Percentiles rank a stretch among this genome's conserved stretches.
These are phyloP conservation scores for Stephanodiscus minutulus DNA, from an alignment of 108 stramenopile genomes.

Conservation along the genomic window DNA sequence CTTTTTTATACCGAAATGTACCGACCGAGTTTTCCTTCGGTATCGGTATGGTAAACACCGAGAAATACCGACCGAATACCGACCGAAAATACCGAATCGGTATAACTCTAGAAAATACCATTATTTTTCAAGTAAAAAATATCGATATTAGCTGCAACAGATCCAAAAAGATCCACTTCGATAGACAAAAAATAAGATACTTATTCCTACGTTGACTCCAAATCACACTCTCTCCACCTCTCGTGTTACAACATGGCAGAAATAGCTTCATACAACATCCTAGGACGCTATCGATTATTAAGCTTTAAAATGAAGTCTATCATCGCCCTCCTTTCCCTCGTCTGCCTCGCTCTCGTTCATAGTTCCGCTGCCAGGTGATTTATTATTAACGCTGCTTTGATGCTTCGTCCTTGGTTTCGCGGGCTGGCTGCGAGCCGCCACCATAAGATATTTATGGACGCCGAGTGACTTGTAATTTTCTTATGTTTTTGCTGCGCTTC, in stretches of 20 bases:
- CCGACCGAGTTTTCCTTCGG: no score
- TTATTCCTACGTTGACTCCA: not conserved
- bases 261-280: not conserved
- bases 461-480: not conserved
- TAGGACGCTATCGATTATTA: not conserved
- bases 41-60: no score
- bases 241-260: not conserved
- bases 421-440: not conserved
- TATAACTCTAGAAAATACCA: no score
- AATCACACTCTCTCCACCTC: not conserved
- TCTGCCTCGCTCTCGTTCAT: constrained; percentile 36
- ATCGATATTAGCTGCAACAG: no score
- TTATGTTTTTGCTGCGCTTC: not conserved
- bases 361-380: constrained; percentile 38
- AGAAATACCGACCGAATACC: no score
- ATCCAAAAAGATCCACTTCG: no score
- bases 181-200: no score
- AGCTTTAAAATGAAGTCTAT: constrained; percentile 47
- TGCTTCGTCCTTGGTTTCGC: not conserved
- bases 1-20: no score
- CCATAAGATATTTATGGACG: not conserved
- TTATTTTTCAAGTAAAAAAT: no score
- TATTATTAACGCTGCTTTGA: not conserved
- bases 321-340: constrained; percentile 41
- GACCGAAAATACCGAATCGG: no score